Percentiles rank a stretch among this genome's conserved stretches.
Conservation (phyloP, 106 monocot species). For the Phalaenopsis equestris region DNA sequence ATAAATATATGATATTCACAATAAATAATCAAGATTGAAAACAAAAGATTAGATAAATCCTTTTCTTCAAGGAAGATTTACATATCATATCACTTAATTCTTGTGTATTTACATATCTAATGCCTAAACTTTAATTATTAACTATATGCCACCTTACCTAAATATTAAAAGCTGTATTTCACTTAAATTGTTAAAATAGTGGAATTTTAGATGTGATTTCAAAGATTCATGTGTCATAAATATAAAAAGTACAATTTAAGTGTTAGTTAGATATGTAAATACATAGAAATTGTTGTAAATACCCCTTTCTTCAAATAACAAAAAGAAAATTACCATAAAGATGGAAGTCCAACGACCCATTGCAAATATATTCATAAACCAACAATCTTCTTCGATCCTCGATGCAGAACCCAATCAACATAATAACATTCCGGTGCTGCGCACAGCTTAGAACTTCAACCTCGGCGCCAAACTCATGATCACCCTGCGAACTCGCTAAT, state of each 20-base stretch:
- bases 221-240: too few relatives aligned
- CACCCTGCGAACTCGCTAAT: conserved; percentile 77
- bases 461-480: conserved; percentile 75
- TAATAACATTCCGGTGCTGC: conserved; percentile 81
- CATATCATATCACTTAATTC: too few relatives aligned
- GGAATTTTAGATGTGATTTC: too few relatives aligned
- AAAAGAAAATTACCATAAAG: conserved; percentile 52
- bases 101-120: too few relatives aligned
- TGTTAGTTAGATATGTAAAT: too few relatives aligned
- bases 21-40: neutral
- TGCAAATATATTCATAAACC: conserved; percentile 84
- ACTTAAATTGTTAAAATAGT: too few relatives aligned
- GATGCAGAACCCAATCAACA: conserved; percentile 79
- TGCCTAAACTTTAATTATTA: too few relatives aligned
- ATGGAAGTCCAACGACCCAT: conserved; percentile 72
- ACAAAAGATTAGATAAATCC: neutral
- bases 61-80: neutral
- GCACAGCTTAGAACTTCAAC: conserved; percentile 87
- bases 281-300: too few relatives aligned
- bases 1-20: neutral
- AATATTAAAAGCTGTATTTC: too few relatives aligned
- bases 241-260: too few relatives aligned
- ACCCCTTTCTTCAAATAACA: neutral
- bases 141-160: too few relatives aligned
- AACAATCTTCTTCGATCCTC: conserved; percentile 64